These are phyloP conservation scores for Colletotrichum graminicola DNA, from an alignment of 2,329 filamentous ascomycete genomes.

Conservation along the genomic window DNA sequence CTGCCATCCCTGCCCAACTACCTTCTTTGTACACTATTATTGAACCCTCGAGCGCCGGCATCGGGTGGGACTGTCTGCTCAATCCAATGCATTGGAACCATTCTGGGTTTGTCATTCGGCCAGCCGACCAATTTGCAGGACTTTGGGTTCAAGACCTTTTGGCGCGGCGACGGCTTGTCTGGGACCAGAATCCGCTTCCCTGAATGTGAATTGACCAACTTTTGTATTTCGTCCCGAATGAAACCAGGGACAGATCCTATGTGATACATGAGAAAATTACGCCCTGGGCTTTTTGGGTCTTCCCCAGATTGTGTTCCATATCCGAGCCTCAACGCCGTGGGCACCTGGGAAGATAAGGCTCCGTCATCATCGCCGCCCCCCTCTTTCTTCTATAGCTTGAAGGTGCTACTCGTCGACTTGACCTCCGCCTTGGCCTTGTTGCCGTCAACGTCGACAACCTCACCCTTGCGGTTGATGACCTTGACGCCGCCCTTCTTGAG, in stretches of 20 bases:
- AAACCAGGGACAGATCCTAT: constrained; percentile 18
- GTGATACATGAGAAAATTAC: constrained; percentile 26
- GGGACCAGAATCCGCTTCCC: background rate
- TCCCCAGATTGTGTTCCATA: constrained; percentile 5
- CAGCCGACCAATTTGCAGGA: background rate
- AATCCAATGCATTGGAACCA: background rate
- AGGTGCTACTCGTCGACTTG: constrained; percentile 66
- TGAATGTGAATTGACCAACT: background rate
- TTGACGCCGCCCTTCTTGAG: constrained; percentile 89
- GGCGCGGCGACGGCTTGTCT: background rate
- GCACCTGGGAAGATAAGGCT: background rate
- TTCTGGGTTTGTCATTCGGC: constrained; percentile 27
- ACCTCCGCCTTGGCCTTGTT: constrained; percentile 73
- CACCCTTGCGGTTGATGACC: constrained; percentile 91
- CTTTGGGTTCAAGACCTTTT: background rate
- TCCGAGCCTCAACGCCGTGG: constrained; percentile 32
- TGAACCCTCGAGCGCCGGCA: constrained; percentile 22
- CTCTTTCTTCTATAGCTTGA: constrained; percentile 66
- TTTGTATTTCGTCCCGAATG: constrained; percentile 6
- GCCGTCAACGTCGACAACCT: constrained; percentile 85
- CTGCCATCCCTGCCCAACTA: constrained; percentile 14
- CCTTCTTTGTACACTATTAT: background rate
- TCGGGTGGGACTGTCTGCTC: constrained; percentile 15
- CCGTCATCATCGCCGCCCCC: background rate
- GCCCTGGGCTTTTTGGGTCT: background rate